These are phyloP conservation scores for Globisporangium irregulare DNA, from an alignment of 352 stramenopile genomes.

Conservation along the genomic window DNA sequence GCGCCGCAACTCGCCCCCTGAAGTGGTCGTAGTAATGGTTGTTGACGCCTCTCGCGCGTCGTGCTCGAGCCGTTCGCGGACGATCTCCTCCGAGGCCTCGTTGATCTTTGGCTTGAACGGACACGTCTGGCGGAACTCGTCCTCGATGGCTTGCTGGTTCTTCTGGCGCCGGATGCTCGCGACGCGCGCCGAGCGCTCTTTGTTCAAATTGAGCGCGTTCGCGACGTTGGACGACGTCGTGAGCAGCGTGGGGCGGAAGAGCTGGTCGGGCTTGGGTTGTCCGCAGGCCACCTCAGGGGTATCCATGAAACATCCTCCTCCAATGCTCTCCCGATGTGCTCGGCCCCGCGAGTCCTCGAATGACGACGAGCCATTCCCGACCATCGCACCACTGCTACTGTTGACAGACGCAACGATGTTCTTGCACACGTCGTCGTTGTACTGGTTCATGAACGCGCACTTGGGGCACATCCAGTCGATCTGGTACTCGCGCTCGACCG, in stretches of 20 bases:
- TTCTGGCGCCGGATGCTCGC: conserved; percentile 40
- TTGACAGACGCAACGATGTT: conserved; percentile 33
- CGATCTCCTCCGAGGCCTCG: conserved; percentile 62
- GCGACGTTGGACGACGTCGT: conserved; percentile 21
- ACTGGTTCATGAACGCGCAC: conserved; percentile 63
- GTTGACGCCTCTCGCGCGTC: conserved; percentile 25
- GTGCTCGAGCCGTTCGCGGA: conserved; percentile 61
- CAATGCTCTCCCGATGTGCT: conserved; percentile 20
- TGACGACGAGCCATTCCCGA: not conserved
- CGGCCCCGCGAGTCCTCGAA: not conserved
- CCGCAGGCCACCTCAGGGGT: conserved; percentile 43
- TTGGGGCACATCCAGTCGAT: conserved; percentile 81
- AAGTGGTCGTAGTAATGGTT: conserved; percentile 15
- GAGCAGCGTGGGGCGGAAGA: conserved; percentile 73
- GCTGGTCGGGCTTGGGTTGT: conserved; percentile 45
- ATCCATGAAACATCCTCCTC: conserved; percentile 19
- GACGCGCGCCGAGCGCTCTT: conserved; percentile 34
- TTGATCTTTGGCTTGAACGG: conserved; percentile 79
- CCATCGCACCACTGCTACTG: not conserved
- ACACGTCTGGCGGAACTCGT: conserved; percentile 62
- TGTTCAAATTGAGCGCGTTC: conserved; percentile 36
- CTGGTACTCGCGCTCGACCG: conserved; percentile 39
- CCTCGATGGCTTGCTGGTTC: conserved; percentile 54
- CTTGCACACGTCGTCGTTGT: conserved; percentile 53
- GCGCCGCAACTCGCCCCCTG: conserved; percentile 24